Percentiles rank a stretch among this genome's conserved stretches.
Conservation (phyloP, 768 basidiomycete species). For the Hericium coralloides region DNA sequence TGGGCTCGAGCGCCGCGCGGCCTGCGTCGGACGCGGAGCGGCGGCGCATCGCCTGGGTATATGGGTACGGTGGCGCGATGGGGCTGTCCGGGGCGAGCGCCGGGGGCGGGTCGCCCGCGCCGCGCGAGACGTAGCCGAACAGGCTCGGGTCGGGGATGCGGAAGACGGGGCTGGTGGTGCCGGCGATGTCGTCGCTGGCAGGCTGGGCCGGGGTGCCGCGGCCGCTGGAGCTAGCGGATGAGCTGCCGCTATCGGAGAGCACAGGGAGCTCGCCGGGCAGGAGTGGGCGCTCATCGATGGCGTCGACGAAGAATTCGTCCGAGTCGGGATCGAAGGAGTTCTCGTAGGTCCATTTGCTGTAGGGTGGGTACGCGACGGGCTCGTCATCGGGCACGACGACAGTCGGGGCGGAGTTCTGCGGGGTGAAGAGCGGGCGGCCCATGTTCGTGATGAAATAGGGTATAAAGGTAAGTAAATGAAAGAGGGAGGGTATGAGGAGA, state of each 20-base stretch:
- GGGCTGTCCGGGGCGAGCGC: background rate
- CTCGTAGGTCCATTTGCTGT: conserved; percentile 12
- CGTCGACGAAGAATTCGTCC: conserved; percentile 16
- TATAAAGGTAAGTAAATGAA: background rate
- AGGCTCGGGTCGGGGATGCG: conserved; percentile 1
- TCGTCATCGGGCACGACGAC: conserved; percentile 5
- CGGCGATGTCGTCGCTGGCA: background rate
- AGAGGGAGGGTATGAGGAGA: background rate
- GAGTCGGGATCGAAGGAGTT: conserved; percentile 16
- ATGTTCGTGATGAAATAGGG: conserved; percentile 5
- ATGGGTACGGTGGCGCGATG: background rate
- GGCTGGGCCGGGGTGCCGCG: conserved; percentile 6
- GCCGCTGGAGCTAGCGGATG: conserved; percentile 11
- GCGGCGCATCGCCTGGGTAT: background rate
- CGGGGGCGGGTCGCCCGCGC: background rate
- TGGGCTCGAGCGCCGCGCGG: background rate
- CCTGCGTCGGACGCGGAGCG: background rate
- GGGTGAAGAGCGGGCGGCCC: conserved; percentile 11
- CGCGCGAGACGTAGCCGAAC: conserved; percentile 2
- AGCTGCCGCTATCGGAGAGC: conserved; percentile 7
- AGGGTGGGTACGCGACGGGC: conserved; percentile 4
- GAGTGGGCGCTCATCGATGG: conserved; percentile 12
- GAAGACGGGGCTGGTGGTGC: background rate
- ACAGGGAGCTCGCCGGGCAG: conserved; percentile 9
- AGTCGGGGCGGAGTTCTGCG: conserved; percentile 1